Conservation (phyloP, 2,329 filamentous ascomycete genomes). For the Pseudocercospora vitis region DNA sequence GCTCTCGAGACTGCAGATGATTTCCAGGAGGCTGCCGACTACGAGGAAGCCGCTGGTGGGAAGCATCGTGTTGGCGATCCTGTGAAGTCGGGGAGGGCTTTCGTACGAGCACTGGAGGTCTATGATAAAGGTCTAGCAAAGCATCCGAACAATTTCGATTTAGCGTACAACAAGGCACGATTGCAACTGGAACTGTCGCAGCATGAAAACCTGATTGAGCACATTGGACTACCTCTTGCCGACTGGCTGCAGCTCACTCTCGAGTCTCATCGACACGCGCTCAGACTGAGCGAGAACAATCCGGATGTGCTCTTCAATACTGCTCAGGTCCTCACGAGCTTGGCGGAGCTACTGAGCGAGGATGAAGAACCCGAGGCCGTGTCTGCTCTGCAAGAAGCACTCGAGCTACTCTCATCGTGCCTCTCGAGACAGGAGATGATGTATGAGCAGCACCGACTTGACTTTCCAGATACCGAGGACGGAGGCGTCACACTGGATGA, state of each 20-base stretch:
- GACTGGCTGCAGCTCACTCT: conserved; percentile 62
- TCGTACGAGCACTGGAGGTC: conserved; percentile 63
- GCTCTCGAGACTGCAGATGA: conserved; percentile 63
- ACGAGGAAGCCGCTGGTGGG: conserved; percentile 68
- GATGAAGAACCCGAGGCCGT: conserved; percentile 53
- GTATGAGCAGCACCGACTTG: conserved; percentile 43
- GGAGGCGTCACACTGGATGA: conserved; percentile 32
- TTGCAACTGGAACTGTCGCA: conserved; percentile 70
- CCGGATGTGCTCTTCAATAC: conserved; percentile 71
- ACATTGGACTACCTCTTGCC: conserved; percentile 55
- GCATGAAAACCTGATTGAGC: conserved; percentile 60
- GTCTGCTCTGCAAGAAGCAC: conserved; percentile 59
- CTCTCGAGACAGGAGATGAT: conserved; percentile 48
- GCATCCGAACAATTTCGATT: conserved; percentile 64
- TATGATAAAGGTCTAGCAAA: conserved; percentile 64
- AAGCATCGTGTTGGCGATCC: conserved; percentile 74
- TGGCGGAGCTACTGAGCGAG: conserved; percentile 62
- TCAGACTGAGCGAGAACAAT: conserved; percentile 61
- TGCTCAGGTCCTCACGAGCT: conserved; percentile 65
- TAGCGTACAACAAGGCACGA: conserved; percentile 75
- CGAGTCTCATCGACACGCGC: conserved; percentile 62
- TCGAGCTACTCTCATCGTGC: conserved; percentile 59
- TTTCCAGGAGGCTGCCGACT: conserved; percentile 66
- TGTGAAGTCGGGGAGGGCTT: conserved; percentile 62
- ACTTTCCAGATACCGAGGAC: conserved; percentile 36